Percentiles rank a stretch among this genome's conserved stretches.
Conservation (phyloP, 1,139 yeast species). For the Diutina sp. region DNA sequence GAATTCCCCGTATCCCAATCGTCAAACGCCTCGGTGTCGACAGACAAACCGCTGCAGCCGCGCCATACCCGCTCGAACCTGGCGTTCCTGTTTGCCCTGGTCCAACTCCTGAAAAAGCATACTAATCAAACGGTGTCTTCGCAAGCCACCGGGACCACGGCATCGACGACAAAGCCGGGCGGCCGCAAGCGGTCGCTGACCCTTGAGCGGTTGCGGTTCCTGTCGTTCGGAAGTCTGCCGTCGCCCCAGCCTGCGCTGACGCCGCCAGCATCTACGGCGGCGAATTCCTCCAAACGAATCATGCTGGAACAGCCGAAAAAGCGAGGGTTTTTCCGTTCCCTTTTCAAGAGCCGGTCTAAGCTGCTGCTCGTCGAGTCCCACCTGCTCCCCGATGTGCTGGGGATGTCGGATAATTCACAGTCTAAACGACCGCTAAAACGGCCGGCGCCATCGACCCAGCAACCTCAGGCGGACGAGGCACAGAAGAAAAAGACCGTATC, state of each 20-base stretch:
- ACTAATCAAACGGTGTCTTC: not conserved
- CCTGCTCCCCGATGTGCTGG: not conserved
- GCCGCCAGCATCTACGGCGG: not conserved
- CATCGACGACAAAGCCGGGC: not conserved
- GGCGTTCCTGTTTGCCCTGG: not conserved
- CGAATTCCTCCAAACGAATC: not conserved
- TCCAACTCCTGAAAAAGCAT: not conserved
- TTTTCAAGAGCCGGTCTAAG: not conserved
- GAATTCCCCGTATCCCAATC: not conserved
- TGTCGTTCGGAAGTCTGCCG: not conserved
- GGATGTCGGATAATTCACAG: not conserved
- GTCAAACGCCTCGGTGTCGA: not conserved
- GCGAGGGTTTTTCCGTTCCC: not conserved
- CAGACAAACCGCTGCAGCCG: not conserved
- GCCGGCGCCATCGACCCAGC: not conserved
- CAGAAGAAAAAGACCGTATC: not conserved
- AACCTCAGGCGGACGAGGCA: not conserved
- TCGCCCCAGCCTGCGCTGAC: not conserved
- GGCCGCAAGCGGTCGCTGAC: conserved; percentile 1
- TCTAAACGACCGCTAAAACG: not conserved
- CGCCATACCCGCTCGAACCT: not conserved
- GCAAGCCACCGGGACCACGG: not conserved
- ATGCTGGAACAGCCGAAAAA: not conserved
- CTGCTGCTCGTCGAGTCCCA: not conserved
- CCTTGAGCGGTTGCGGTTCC: not conserved